Base-by-base conservation (phyloP, 371 early-diverging fungal species). In the Mortierella sp. region DNA sequence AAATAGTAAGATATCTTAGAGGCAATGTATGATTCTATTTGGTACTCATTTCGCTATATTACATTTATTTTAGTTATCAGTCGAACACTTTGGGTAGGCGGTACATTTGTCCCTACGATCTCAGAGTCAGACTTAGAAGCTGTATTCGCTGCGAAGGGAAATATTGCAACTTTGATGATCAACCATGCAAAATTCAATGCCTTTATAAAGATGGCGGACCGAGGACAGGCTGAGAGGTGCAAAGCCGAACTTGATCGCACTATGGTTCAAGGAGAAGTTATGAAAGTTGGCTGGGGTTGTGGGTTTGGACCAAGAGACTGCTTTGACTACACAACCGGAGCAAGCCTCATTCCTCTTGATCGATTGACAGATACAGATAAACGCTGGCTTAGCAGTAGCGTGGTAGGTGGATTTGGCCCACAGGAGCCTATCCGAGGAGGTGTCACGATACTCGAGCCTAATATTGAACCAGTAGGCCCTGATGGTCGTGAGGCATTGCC, bases 261-360 rank as follows among this genome's bases (percentile, higher is more conserved):
- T 7, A 56, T n/a, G 10, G 78, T 82, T 7, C 72, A 82, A 3
- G 82, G 72, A 0, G 76, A 71, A 32, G 62, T 78, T 12, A 69
- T 79, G 67, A 68, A 89, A 84, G 85, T 88, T 35, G 87, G 89
- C 7, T 90, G 89, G 90, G 90, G 89, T 15, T 89, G 89, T 66
- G 91, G 89, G 2, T 90, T 88, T 69, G 91, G 91, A 5, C 91
- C 91, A 5, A 84, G 87, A 58, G 86, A 88, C 40, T 85, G 83
- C 54, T 90, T 89, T 70, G 84, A 86, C 61, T 90, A 89, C 62
- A 71, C 74, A 1, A 62, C 75, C 6, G 91, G 91, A 7, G 40
- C 78, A 17, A 75, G 83, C 34, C 22, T 82, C 37, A 84, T 84
- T 23, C 84, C 83, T 1, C 26, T 84, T 4, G 72, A 64, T 19